A percentile compares a stretch with the other conserved stretches of the same genome.
Conservation (phyloP, 768 basidiomycete genomes). For the Suillus clintonianus region DNA sequence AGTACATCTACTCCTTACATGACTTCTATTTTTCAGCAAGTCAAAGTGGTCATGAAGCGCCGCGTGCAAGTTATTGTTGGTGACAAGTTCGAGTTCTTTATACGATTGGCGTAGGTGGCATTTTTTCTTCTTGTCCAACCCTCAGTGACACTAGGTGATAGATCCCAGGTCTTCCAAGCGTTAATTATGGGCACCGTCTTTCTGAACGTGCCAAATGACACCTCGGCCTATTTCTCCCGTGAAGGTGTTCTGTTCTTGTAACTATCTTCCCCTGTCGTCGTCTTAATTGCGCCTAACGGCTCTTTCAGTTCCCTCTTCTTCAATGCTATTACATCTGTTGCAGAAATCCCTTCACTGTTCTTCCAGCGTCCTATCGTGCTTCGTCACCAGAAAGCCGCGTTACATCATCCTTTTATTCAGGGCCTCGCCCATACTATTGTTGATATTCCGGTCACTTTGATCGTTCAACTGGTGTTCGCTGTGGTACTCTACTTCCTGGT, state of each 20-base stretch:
- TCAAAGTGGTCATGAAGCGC: conserved; percentile 46
- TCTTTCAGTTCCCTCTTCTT: conserved; percentile 55
- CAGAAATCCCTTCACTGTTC: conserved; percentile 55
- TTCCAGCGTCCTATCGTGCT: conserved; percentile 45
- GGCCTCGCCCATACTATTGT: conserved; percentile 47
- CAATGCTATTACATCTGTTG: conserved; percentile 56
- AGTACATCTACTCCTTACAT: conserved; percentile 48
- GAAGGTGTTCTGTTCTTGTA: conserved; percentile 84
- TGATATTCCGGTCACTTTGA: conserved; percentile 45
- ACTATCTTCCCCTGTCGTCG: conserved; percentile 17
- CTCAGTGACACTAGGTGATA: conserved; percentile 16
- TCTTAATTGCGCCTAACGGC: background rate
- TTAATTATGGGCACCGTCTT: conserved; percentile 42
- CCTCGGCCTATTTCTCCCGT: conserved; percentile 46
- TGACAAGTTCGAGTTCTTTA: background rate
- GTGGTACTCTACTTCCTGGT: conserved; percentile 62
- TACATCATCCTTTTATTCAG: conserved; percentile 53
- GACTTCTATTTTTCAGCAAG: conserved; percentile 48
- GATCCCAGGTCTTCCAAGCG: conserved; percentile 38
- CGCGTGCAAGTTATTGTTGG: conserved; percentile 49
- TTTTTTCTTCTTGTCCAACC: background rate
- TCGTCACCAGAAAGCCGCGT: conserved; percentile 46
- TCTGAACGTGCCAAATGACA: conserved; percentile 41
- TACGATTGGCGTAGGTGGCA: background rate
- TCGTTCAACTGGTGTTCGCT: conserved; percentile 34